A percentile compares a stretch with the other conserved stretches of the same genome.
These are phyloP conservation scores for Streptanthus diversifolius DNA, from an alignment of 345 rosid genomes.

Conservation along the genomic window DNA sequence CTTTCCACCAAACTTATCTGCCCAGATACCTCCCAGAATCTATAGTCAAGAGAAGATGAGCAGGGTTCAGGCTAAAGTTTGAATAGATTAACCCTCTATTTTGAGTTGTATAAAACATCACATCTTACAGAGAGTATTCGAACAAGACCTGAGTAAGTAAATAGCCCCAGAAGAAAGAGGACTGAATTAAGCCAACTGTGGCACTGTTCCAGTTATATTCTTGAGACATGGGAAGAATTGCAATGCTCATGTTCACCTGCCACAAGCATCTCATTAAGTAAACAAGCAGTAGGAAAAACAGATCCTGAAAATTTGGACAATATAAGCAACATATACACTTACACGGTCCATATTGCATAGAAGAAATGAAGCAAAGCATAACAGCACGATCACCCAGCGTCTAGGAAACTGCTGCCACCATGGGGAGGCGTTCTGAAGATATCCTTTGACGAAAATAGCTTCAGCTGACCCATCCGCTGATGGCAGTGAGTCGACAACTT, in stretches of 20 bases:
- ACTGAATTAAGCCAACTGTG: constrained; percentile 94
- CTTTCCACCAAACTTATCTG: constrained; percentile 95
- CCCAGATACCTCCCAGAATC: constrained; percentile 98
- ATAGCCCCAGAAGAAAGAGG: constrained; percentile 99
- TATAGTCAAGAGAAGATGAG: constrained; percentile 33
- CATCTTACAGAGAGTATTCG: not conserved
- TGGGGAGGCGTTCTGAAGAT: constrained; percentile 44
- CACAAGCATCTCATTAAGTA: constrained; percentile 22
- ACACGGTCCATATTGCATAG: constrained; percentile 99
- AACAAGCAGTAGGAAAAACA: not conserved
- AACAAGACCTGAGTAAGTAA: constrained; percentile 80
- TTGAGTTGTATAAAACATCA: not conserved
- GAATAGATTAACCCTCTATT: not conserved
- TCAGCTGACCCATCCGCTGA: constrained; percentile 52
- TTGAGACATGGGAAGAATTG: constrained; percentile 95
- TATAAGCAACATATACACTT: constrained; percentile 23
- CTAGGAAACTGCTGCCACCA: constrained; percentile 88
- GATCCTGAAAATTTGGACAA: not conserved
- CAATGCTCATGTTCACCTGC: constrained; percentile 99
- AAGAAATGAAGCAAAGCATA: constrained; percentile 79
- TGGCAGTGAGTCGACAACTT: constrained; percentile 48
- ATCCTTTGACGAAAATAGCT: constrained; percentile 48
- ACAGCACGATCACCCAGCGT: constrained; percentile 82
- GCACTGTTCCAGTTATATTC: constrained; percentile 95
- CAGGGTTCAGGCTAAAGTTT: not conserved